Evolutionary conservation across 768 basidiomycete species (phyloP), one percentile per base, ranked within the genome.

Genomic region (Podaxis mareebaensis): DNA sequence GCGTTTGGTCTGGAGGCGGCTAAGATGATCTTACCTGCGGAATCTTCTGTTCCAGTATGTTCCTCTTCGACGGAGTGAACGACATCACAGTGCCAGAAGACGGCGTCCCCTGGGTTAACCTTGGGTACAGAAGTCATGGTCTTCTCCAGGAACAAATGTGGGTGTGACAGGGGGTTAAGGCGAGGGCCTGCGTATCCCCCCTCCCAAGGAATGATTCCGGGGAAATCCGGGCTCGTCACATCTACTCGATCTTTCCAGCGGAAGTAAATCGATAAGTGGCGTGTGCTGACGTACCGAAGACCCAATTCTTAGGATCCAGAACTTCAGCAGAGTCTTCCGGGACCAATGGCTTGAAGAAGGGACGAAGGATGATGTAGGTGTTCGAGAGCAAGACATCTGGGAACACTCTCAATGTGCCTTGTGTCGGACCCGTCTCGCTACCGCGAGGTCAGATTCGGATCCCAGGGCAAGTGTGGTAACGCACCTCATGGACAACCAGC

Each of bases 31-130:
- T 40, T 44, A 85, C 84, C 84, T 61, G 85, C 83, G 26, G 87
- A 89, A 66, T 87, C 86, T 46, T 69, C 76, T 0, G 71, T 70
- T 3, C 88, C 88, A 0, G 73, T 79, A 69, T 90, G 87, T 60
- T 84, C 79, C 48, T 66, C 58, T 67, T 84, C 83, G 26, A 84
- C 83, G 1, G 81, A 72, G 66, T 84, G 83, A 6, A 83, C 72
- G 28, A 81, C 79, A 70, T 84, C 83, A 61, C 86, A 88, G 67
- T 90, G 89, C 89, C 91, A 92, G 74, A 89, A 91, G 3, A 91
- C 88, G 68, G 88, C 85, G 69, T 93, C 91, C 1, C 92, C 92
- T 0, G 91, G 90, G 57, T 80, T 77, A 4, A 93, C 91, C 65
- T 79, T 83, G 1, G 91, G 91, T 8, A 90, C 78, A 2, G 87